These are phyloP conservation scores for Hygrocybe coccinea DNA, from an alignment of 768 basidiomycete genomes.

Conservation along the genomic window DNA sequence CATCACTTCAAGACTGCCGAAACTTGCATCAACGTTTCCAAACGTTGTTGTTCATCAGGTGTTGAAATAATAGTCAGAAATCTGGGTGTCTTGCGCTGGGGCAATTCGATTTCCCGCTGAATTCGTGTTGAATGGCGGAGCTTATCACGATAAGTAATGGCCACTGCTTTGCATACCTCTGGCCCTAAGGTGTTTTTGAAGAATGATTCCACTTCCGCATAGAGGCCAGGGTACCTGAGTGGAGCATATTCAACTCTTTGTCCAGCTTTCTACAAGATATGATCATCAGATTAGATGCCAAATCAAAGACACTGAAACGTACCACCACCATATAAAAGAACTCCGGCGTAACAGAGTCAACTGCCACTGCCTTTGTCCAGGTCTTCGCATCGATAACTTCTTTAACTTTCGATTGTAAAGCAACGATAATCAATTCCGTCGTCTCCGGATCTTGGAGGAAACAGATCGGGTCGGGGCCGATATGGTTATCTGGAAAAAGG, in stretches of 20 bases:
- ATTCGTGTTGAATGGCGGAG: no score
- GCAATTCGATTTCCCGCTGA: no score
- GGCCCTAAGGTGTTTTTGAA: neutral
- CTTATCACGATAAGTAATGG: no score
- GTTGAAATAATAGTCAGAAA: no score
- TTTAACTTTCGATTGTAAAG: conserved; percentile 3
- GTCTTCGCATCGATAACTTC: neutral
- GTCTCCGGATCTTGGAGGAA: conserved; percentile 13
- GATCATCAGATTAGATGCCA: neutral
- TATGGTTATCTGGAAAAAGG: conserved; percentile 12
- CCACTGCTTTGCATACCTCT: neutral
- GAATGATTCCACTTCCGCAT: neutral
- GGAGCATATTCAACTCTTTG: neutral
- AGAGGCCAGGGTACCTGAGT: neutral
- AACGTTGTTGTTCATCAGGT: no score
- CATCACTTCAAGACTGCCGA: no score
- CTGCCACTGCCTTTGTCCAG: neutral
- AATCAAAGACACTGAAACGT: neutral
- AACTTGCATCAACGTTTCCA: no score
- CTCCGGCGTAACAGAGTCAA: neutral
- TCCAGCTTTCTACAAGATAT: neutral
- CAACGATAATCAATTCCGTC: conserved; percentile 1
- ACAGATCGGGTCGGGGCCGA: conserved; percentile 6
- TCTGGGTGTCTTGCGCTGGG: no score
- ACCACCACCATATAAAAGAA: neutral